Evolutionary conservation across 768 basidiomycete genomes (phyloP).

Genomic region (Saitozyma sp.): DNA sequence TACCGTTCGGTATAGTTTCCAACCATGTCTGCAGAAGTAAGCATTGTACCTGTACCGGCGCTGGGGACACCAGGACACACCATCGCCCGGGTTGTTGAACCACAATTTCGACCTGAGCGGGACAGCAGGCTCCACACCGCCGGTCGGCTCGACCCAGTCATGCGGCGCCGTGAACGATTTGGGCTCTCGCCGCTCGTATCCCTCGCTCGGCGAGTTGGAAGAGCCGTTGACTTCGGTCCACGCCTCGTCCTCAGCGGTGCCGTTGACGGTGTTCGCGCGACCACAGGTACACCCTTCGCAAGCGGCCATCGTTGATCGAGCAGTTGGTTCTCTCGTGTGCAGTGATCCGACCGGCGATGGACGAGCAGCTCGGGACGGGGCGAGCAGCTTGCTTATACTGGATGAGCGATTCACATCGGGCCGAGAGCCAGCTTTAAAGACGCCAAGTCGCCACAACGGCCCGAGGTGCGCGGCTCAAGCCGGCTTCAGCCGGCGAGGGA

Average conservation of each 20-base stretch:
- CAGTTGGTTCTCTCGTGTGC: too few species aligned
- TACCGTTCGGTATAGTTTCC: conserved; percentile 42
- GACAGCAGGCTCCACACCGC: conserved; percentile 41
- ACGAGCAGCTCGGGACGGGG: too few species aligned
- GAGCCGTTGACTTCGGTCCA: conserved; percentile 1
- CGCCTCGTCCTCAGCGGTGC: background rate
- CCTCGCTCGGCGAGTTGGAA: background rate
- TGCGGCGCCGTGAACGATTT: conserved; percentile 37
- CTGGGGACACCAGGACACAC: conserved; percentile 15
- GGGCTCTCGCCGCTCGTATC: conserved; percentile 2
- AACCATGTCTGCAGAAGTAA: conserved; percentile 31
- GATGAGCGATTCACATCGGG: too few species aligned
- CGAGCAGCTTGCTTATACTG: too few species aligned
- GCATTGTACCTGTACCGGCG: background rate
- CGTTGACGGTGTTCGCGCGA: conserved; percentile 14
- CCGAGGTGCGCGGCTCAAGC: too few species aligned
- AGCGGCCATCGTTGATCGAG: background rate
- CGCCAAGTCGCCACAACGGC: too few species aligned
- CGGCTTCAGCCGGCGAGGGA: too few species aligned
- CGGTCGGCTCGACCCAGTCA: conserved; percentile 26
- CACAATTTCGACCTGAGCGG: conserved; percentile 43
- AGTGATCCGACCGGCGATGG: too few species aligned
- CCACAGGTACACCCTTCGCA: conserved; percentile 39
- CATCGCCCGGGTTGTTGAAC: conserved; percentile 44
- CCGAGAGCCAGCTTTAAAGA: too few species aligned